Conservation (phyloP, 2,329 filamentous ascomycete genomes). For the Sclerotinia minor region DNA sequence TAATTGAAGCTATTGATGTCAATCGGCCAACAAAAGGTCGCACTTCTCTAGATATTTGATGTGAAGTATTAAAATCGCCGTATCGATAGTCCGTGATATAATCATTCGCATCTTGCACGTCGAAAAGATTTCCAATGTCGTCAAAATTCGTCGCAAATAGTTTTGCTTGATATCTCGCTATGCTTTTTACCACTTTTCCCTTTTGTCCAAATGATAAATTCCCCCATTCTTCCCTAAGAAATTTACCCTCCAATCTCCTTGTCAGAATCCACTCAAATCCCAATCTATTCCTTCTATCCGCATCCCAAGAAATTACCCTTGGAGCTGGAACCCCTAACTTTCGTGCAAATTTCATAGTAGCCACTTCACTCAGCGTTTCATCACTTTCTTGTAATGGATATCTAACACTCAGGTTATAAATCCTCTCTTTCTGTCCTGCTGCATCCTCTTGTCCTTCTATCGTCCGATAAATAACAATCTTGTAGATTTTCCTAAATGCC, state of each 20-base stretch:
- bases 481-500: not conserved
- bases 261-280: not conserved
- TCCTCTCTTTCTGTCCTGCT: slow-evolving; percentile 1
- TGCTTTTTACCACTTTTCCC: not conserved
- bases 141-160: not conserved
- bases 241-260: not conserved
- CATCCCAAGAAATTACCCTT: not conserved
- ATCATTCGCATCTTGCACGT: not conserved
- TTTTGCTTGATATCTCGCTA: slow-evolving; percentile 7
- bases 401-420: not conserved
- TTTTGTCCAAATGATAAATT: not conserved
- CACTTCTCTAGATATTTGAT: not conserved
- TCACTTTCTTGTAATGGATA: slow-evolving; percentile 5
- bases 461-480: not conserved
- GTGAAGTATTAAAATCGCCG: not conserved
- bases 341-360: not conserved
- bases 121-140: slow-evolving; percentile 1
- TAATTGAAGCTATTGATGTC: not conserved
- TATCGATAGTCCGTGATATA: slow-evolving; percentile 2
- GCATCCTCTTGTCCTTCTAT: not conserved
- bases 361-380: not conserved
- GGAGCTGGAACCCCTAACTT: not conserved
- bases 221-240: not conserved
- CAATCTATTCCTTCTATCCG: not conserved
- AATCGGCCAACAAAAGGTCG: not conserved